These are phyloP conservation scores for Kurtzmaniella quercitrusa DNA, from an alignment of 1,139 yeast species.

Conservation along the genomic window DNA sequence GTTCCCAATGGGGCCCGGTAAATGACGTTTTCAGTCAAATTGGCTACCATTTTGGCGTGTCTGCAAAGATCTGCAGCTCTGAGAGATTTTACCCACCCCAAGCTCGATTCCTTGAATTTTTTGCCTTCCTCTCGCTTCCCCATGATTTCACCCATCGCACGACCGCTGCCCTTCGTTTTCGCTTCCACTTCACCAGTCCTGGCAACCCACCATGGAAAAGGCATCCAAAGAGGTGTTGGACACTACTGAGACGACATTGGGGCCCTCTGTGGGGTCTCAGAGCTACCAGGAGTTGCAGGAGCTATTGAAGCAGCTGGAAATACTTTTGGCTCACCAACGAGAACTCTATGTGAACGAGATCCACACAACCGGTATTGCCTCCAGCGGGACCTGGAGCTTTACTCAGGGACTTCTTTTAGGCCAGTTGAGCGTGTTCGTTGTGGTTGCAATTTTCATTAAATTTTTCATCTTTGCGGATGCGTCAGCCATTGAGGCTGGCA, in stretches of 20 bases:
- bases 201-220: background rate
- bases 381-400: constrained; percentile 49
- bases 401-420: constrained; percentile 79
- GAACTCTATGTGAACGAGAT: constrained; percentile 15
- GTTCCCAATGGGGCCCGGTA: too few species aligned
- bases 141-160: background rate
- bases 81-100: too few species aligned
- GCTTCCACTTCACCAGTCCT: background rate
- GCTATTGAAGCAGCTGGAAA: constrained; percentile 33
- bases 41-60: too few species aligned
- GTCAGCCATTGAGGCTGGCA: constrained; percentile 33
- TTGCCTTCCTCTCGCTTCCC: background rate
- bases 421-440: constrained; percentile 74
- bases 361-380: background rate
- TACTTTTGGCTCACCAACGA: constrained; percentile 26
- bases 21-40: too few species aligned
- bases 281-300: constrained; percentile 21
- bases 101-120: too few species aligned
- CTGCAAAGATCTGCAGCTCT: too few species aligned
- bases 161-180: background rate
- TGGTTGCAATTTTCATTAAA: constrained; percentile 72
- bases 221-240: background rate
- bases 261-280: background rate
- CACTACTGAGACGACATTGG: background rate
- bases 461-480: constrained; percentile 87